Base-by-base conservation (phyloP, 768 basidiomycete genomes). In the Lactarius trivialis region DNA sequence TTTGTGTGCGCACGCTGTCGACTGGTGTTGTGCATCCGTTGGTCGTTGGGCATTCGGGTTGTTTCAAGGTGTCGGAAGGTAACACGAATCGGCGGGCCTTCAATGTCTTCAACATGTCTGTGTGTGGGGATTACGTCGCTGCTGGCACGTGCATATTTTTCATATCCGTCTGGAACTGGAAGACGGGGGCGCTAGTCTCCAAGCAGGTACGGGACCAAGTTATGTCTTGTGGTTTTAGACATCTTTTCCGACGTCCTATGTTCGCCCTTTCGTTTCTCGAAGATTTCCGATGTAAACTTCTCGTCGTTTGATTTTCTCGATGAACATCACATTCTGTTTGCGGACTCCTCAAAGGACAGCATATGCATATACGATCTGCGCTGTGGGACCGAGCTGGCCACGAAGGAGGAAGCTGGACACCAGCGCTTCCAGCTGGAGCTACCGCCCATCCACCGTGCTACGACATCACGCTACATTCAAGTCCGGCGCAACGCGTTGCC, bases 131-230 rank as follows among this genome's bases (percentile, higher is more conserved):
- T 26, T 55, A 43, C 24, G 48, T 64, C 5, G 63, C 63, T 28
- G 49, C 53, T 3, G 54, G 19, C 58, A 43, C 48, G 19, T 54
- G 48, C 26, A 30, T 43, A 37, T 43, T 30, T 11, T 56, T 55
- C 24, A 56, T 64, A n/a, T 60, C 58, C 2, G 37, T 60, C 19
- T 63, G 62, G 62, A 63, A 63, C 26, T 64, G 63, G 63, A 64
- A 64, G 58, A 64, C 53, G 3, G 63, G 58, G 1, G 19, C 41
- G 3, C 26, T 50, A 6, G 54, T 64, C 19, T 60, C 37, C 12
- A 48, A 55, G 7, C 58, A 43, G 58, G 63, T 64, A 36, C 17
- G 48, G 30, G 30, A 30, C 30, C 6, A 30, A 30, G 30, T 30
- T 30, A 6, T 6, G 30, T 6, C 30, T 3, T 30, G 2, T 30